Conservation (phyloP, 805 yeast genomes). For the Zygosaccharomyces siamensis region DNA sequence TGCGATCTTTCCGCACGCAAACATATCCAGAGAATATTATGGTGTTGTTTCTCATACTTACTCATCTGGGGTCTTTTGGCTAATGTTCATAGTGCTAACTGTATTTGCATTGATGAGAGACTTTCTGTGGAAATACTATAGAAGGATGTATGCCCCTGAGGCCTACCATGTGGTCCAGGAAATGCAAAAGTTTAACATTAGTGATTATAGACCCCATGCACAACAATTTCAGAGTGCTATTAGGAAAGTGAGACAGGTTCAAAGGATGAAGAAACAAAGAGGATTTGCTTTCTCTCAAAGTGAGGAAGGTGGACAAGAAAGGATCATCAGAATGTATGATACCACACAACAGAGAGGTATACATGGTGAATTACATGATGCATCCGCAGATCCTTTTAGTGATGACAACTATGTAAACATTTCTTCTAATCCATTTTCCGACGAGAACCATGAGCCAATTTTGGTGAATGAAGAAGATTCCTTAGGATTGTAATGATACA, state of each 20-base stretch:
- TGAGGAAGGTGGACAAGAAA: constrained; percentile 84
- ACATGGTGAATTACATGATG: constrained; percentile 57
- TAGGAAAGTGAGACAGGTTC: constrained; percentile 95
- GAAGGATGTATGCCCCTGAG: constrained; percentile 87
- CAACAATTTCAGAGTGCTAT: constrained; percentile 96
- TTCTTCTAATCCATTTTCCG: constrained; percentile 15
- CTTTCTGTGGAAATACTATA: constrained; percentile 89
- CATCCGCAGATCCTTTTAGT: constrained; percentile 33
- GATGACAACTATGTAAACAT: constrained; percentile 18
- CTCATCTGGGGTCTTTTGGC: constrained; percentile 79
- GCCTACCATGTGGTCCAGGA: constrained; percentile 94
- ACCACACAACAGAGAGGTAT: constrained; percentile 79
- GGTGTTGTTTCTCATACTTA: constrained; percentile 78
- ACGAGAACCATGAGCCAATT: constrained; percentile 7
- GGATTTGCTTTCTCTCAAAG: constrained; percentile 98
- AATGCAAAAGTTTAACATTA: constrained; percentile 90
- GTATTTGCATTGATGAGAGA: constrained; percentile 78
- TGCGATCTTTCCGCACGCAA: constrained; percentile 72
- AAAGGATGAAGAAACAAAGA: constrained; percentile 95
- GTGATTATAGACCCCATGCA: constrained; percentile 91
- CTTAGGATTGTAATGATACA: constrained; percentile 3
- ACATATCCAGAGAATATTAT: constrained; percentile 76
- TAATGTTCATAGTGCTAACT: constrained; percentile 70
- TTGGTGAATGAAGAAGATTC: constrained; percentile 6
- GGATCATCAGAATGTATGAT: constrained; percentile 87